Conservation (phyloP, 257 asterid species). For the Solanum arcanum region DNA sequence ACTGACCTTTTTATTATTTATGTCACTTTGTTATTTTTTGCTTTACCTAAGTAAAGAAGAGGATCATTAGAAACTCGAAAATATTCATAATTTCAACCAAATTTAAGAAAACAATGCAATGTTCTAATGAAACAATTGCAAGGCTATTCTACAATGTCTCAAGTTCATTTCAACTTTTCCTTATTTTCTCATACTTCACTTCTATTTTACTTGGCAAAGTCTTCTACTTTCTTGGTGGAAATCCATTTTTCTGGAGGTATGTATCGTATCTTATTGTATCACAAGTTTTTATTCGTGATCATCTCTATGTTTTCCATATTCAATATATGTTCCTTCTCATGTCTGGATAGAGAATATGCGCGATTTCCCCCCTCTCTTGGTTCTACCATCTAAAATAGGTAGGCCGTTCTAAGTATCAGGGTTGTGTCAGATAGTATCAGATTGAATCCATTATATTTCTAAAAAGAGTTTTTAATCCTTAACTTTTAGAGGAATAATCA, state of each 20-base stretch:
- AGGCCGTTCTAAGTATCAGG: not conserved
- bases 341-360: not conserved
- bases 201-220: slow-evolving; percentile 58
- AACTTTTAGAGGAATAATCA: not conserved
- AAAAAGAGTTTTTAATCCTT: too few relatives aligned
- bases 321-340: not conserved
- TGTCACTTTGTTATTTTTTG: slow-evolving; percentile 27
- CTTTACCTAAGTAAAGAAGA: slow-evolving; percentile 22
- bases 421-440: too few relatives aligned
- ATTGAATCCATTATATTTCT: too few relatives aligned
- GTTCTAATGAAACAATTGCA: slow-evolving; percentile 40
- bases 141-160: slow-evolving; percentile 70
- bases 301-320: not conserved
- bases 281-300: not conserved
- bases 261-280: not conserved
- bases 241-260: slow-evolving; percentile 61
- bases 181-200: slow-evolving; percentile 63
- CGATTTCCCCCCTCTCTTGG: too few relatives aligned
- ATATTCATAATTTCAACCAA: not conserved
- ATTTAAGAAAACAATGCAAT: slow-evolving; percentile 46
- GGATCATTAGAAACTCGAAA: slow-evolving; percentile 20
- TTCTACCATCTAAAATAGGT: too few relatives aligned
- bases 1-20: slow-evolving; percentile 15
- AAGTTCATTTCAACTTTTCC: slow-evolving; percentile 48
- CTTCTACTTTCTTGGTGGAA: slow-evolving; percentile 68